Evolutionary conservation across 257 asterid genomes (phyloP).

Genomic region (Ilex aquifolium): DNA sequence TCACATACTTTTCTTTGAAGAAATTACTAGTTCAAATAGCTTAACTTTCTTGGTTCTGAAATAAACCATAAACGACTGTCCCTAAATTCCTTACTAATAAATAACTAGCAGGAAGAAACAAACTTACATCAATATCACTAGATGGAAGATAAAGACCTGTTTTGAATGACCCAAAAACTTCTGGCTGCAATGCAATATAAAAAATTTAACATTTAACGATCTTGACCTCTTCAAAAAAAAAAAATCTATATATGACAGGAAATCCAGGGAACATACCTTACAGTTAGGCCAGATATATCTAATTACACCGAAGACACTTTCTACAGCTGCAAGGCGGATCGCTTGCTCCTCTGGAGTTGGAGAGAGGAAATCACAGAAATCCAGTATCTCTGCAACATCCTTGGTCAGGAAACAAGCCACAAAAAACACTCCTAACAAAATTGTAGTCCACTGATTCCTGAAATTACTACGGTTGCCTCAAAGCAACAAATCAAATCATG

Average conservation of each 20-base stretch:
- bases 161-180: constrained; percentile 92
- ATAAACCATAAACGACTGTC: too few species aligned
- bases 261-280: constrained; percentile 37
- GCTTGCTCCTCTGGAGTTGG: constrained; percentile 85
- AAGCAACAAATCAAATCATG: not conserved
- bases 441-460: not conserved
- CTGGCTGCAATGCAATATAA: constrained; percentile 49
- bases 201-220: constrained; percentile 4
- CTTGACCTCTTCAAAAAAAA: not conserved
- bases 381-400: constrained; percentile 68
- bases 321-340: constrained; percentile 66
- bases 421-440: not conserved
- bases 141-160: constrained; percentile 97
- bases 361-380: constrained; percentile 83
- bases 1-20: too few species aligned
- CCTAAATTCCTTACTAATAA: not conserved
- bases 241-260: not conserved
- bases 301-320: constrained; percentile 70
- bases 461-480: not conserved
- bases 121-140: constrained; percentile 90
- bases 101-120: not conserved
- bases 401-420: not conserved
- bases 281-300: constrained; percentile 87
- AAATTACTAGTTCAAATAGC: too few species aligned
- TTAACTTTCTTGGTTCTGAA: too few species aligned